Conservation (phyloP, 495 filamentous ascomycete genomes). For the Xylaria nigripes region DNA sequence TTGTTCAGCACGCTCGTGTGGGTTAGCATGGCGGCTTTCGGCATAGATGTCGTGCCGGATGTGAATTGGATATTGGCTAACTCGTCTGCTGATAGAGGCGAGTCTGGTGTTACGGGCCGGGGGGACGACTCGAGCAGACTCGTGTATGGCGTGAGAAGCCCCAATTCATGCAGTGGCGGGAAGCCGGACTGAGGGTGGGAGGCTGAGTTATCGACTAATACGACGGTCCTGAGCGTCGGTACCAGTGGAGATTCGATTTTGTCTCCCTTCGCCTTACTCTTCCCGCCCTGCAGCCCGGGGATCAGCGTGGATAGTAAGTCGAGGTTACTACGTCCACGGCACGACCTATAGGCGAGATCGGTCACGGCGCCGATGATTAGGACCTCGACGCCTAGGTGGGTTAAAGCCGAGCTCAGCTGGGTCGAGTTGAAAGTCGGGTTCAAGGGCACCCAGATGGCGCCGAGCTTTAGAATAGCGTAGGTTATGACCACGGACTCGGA, state of each 20-base stretch:
- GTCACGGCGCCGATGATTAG: conserved; percentile 80
- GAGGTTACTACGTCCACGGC: conserved; percentile 62
- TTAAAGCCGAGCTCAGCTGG: conserved; percentile 71
- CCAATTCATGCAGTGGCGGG: conserved; percentile 15
- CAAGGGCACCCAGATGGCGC: conserved; percentile 82
- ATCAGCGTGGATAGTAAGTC: conserved; percentile 58
- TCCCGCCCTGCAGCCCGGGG: conserved; percentile 40
- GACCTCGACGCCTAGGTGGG: conserved; percentile 65
- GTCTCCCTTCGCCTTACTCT: conserved; percentile 8
- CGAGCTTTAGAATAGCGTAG: conserved; percentile 88
- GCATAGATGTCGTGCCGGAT: conserved; percentile 79
- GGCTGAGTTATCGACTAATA: conserved; percentile 73
- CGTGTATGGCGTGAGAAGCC: conserved; percentile 46
- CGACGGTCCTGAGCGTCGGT: conserved; percentile 60
- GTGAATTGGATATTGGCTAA: conserved; percentile 96
- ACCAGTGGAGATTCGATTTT: conserved; percentile 56
- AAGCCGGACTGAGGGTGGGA: conserved; percentile 35
- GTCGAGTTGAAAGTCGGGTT: conserved; percentile 82
- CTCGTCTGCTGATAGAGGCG: conserved; percentile 54
- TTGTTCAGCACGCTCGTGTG: conserved; percentile 88
- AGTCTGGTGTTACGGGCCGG: conserved; percentile 35
- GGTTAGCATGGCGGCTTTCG: conserved; percentile 85
- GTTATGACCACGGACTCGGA: conserved; percentile 73
- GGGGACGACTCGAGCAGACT: conserved; percentile 36
- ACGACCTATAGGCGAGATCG: conserved; percentile 72